phyloP scores from a whole-genome alignment of 2,329 filamentous ascomycete genomes.

The Neurospora sp. region DNA sequence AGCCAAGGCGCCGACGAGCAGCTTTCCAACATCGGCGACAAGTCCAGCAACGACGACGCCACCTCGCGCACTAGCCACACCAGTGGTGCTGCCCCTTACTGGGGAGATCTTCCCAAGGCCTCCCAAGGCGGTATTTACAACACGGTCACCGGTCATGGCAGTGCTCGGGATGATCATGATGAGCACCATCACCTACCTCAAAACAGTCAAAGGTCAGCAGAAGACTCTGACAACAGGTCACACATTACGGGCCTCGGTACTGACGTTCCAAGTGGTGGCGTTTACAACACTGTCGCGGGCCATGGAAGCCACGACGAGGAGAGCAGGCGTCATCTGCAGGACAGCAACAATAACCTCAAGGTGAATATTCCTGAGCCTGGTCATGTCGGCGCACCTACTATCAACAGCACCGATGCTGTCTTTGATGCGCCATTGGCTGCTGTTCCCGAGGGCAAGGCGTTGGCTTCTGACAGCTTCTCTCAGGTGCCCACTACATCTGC shows the following conservation, averaged over 20 bases:
- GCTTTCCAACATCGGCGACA: neutral
- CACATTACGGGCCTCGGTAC: constrained; percentile 5
- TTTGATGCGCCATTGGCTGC: constrained; percentile 4
- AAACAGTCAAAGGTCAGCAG: constrained; percentile 5
- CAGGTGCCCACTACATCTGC: neutral
- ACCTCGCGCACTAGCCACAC: neutral
- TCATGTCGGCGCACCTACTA: neutral
- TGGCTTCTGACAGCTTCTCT: neutral
- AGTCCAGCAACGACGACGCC: neutral
- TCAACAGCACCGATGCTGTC: neutral
- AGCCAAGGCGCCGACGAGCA: neutral
- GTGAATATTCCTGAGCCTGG: neutral
- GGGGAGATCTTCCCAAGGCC: constrained; percentile 15
- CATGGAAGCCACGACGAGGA: constrained; percentile 15
- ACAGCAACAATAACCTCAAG: neutral
- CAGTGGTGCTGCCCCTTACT: constrained; percentile 10
- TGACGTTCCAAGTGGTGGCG: constrained; percentile 9
- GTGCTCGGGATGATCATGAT: constrained; percentile 13
- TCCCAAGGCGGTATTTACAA: constrained; percentile 14
- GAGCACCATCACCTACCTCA: constrained; percentile 12
- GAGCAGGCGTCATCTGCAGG: constrained; percentile 5
- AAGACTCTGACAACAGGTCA: neutral
- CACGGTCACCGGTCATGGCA: constrained; percentile 16
- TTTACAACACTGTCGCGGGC: constrained; percentile 15
- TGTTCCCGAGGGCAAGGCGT: constrained; percentile 5